Base-by-base conservation (phyloP, 495 filamentous ascomycete species). In the Penicillium ucsense region DNA sequence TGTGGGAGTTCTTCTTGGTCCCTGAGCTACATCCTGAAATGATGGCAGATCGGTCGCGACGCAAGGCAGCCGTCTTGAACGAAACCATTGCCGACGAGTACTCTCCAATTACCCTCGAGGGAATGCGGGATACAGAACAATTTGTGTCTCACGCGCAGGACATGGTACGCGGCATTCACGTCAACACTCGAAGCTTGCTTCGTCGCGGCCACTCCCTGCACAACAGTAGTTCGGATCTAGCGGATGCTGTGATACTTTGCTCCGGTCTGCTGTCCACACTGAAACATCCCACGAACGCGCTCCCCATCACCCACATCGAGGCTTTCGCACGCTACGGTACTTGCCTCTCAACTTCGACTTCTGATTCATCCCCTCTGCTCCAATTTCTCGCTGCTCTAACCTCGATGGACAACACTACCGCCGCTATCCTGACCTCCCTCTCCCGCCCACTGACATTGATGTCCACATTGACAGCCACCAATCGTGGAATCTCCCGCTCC, bases 1-100 rank as follows among this genome's bases (percentile, higher is more conserved):
- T 99, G 5, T 99, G 94, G 94, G 94, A 99, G 56, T 99, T 99
- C 68, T 94, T 99, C 65, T 78, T 99, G 3, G 91, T 97, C 10
- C 94, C 94, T 2, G 94, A 99, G 47, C 76, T 97, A 12, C 89
- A 95, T 55, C 78, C 86, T 3, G 81, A 89, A 10, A 84, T 86
- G 79, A 89, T 97, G 79, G 86, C 84, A 27, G 85, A 95, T 60
- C 78, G 94, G 30, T 92, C 85, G 51, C 82, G 78, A 35, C 78
- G 84, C 44, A 99, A 99, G 64, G 89, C 89, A 3, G 82, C 87
- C 55, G 79, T 81, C 0, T 79, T 90, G 42, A 70, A 74, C 10
- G 94, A 99, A 60, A 88, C 82, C 20, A 81, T 99, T 11, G 76
- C 80, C 45, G 92, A 97, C 29, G 92, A 99, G 55, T 84, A 84